Evolutionary conservation across 176 grass and related monocot genomes (phyloP), one percentile per base, ranked within the genome.

Genomic region (Calamus simplicifolius): DNA sequence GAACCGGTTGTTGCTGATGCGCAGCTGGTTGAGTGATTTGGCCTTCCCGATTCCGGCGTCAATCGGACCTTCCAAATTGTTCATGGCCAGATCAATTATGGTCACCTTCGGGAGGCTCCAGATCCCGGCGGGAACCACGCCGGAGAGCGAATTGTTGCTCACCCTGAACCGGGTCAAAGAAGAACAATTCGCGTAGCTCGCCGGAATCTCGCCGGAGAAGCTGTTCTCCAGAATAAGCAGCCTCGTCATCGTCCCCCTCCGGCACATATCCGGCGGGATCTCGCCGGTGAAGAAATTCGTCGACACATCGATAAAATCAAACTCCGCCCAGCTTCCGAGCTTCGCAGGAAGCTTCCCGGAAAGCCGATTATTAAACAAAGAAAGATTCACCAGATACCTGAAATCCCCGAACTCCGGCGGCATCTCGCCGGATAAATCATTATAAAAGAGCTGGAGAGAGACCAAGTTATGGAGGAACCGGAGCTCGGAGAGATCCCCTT

Each of bases 251-350:
- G 48, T 80, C 19, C 92, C 83, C 26, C 16, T 58, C 68, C 63
- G 81, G 77, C 92, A 91, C 92, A 96, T 90, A 71, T 88, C 83
- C 19, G 78, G 86, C 48, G 92, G 92, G 54, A 96, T 91, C 26
- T 77, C 61, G 0, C 92, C 92, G 0, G 83, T 76, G 2, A 96
- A 66, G 49, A 12, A 18, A 66, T 96, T 96, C 6, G 92, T 85
- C 0, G 92, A 91, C 25, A 96, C 92, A 63, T 96, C 92, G 58
- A 96, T 96, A 74, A 77, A 96, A 68, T 88, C 78, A 75, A 96
- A 54, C 16, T 30, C 21, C 4, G 69, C 27, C 92, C 78, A 88
- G 64, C 92, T 90, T 0, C 92, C 92, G 1, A 96, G 58, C 18
- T 53, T 82, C 54, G 2, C 43, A 4, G 92, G 92, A 59, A 96